Evolutionary conservation across 148 eudicot species (phyloP).

Genomic region (Dysphania ambrosioides): DNA sequence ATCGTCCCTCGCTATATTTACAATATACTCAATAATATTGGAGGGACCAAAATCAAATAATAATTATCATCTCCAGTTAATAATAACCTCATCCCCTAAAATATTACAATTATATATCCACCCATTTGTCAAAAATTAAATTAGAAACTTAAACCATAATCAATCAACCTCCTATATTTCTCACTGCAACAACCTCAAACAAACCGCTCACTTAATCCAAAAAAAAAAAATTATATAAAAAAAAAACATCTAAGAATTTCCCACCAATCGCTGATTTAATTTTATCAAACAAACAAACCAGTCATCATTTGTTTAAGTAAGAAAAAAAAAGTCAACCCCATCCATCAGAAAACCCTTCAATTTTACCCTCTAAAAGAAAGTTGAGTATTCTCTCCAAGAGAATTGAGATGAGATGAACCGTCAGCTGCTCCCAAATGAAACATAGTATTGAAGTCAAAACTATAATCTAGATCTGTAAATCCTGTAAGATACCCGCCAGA

Average conservation of each 20-base stretch:
- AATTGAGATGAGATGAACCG: slow-evolving; percentile 28
- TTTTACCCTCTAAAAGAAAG: slow-evolving; percentile 28
- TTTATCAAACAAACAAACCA: slow-evolving; percentile 18
- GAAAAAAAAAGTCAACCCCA: slow-evolving; percentile 33
- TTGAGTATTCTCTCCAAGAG: slow-evolving; percentile 25
- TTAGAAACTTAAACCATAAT: neutral
- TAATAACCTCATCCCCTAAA: slow-evolving; percentile 9
- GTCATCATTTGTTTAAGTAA: slow-evolving; percentile 11
- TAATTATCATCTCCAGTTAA: neutral
- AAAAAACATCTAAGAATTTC: slow-evolving; percentile 14
- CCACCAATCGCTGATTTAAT: slow-evolving; percentile 20
- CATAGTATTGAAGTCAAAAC: slow-evolving; percentile 39
- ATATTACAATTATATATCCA: slow-evolving; percentile 15
- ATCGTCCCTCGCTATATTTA: slow-evolving; percentile 24
- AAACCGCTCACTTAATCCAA: slow-evolving; percentile 12
- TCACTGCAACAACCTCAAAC: slow-evolving; percentile 21
- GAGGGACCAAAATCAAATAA: slow-evolving; percentile 23
- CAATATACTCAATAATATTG: slow-evolving; percentile 20
- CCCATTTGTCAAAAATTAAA: slow-evolving; percentile 13
- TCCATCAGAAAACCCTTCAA: neutral
- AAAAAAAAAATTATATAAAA: neutral
- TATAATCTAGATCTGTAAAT: slow-evolving; percentile 53
- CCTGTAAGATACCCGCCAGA: slow-evolving; percentile 49
- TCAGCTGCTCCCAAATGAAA: slow-evolving; percentile 41
- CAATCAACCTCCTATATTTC: slow-evolving; percentile 22